Conservation (phyloP, 768 basidiomycete genomes). For the Leccinum ochraceum region DNA sequence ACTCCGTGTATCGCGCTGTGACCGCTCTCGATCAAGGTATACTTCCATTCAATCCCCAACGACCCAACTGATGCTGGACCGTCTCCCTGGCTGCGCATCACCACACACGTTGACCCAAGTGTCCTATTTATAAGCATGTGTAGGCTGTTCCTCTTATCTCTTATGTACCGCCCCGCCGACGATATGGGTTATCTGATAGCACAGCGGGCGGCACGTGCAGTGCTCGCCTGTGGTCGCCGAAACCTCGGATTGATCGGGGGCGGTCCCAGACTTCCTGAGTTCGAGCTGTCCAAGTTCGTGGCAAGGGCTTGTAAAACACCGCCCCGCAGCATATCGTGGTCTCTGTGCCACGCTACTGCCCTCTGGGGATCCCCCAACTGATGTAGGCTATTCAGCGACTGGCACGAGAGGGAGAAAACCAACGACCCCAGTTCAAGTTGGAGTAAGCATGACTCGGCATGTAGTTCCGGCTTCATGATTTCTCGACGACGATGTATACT, state of each 20-base stretch:
- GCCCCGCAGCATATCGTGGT: conserved; percentile 18
- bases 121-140: conserved; percentile 4
- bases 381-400: conserved; percentile 21
- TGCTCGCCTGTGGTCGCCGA: conserved; percentile 31
- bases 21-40: conserved; percentile 18
- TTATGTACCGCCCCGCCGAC: conserved; percentile 8
- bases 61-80: conserved; percentile 1
- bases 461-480: conserved; percentile 13
- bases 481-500: conserved; percentile 6
- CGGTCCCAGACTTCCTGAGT: conserved; percentile 19
- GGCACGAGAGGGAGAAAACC: conserved; percentile 3
- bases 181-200: conserved; percentile 23
- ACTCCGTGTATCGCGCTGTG: conserved; percentile 21
- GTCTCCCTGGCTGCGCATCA: conserved; percentile 22
- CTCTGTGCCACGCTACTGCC: conserved; percentile 11
- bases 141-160: conserved; percentile 10
- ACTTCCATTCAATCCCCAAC: conserved; percentile 15
- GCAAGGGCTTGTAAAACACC: conserved; percentile 25
- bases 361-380: conserved; percentile 9
- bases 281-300: conserved; percentile 20
- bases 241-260: conserved; percentile 30
- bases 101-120: conserved; percentile 18
- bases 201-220: conserved; percentile 10
- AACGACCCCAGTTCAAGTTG: neutral
- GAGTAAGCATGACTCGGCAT: conserved; percentile 11